Base-by-base conservation (phyloP, 768 basidiomycete species). In the Pleurotus djamor region DNA sequence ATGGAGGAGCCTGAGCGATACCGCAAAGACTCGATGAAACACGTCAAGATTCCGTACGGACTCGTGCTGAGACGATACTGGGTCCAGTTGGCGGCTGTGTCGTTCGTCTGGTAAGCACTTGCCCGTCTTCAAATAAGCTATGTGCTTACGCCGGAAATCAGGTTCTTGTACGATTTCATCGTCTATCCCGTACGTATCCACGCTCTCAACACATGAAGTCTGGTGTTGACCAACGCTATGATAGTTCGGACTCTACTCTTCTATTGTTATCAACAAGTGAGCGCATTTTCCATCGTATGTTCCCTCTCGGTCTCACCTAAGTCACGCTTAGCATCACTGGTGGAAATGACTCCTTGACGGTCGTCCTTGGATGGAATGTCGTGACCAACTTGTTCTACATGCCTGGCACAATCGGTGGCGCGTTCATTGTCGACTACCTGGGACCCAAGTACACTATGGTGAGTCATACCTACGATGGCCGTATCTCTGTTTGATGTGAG, bases 31-130 rank as follows among this genome's bases (percentile, higher is more conserved):
- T 87, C 90, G 0, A 94, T 96, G 91, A 90, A 85, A 65, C 69
- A 81, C 48, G 81, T 84, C 8, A 78, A 72, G 44, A 89, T 92
- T 58, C 94, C 94, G 0, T 94, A 95, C 68, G 61, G 71, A 69
- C 80, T 97, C 28, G 78, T 95, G 63, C 61, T 96, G 43, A 87
- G 80, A 66, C 85, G 91, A 45, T 98, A 98, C 69, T 91, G 95
- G 77, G 71, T 79, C 41, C 80, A 81, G n/a, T 71, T 96, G 21
- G 67, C 80, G 2, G 94, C 91, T 1, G 84, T 97, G 54, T 89
- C 86, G 2, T 66, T 90, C 34, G 83, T 86, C 34, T 96, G 94
- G 94, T 84, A 60, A 52, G 74, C n/a, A n/a, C n/a, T n/a, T n/a
- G n/a, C n/a, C n/a, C 72, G 68, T 41, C 59, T 45, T 14, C 10